Evolutionary conservation across 768 basidiomycete species (phyloP).

Genomic region (Suillus americanus): DNA sequence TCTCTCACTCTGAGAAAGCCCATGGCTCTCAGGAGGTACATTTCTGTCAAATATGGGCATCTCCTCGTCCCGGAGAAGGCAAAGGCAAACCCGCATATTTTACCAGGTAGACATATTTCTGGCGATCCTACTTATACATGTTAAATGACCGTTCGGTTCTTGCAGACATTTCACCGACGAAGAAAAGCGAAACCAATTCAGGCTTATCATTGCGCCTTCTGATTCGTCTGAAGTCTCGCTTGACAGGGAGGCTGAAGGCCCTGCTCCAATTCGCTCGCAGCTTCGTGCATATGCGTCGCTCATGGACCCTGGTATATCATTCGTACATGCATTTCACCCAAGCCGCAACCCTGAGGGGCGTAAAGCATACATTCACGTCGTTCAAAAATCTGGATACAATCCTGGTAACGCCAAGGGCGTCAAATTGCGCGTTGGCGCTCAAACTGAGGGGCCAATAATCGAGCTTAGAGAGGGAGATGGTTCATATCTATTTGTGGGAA

Average conservation of each 20-base stretch:
- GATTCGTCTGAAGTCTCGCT: slow-evolving; percentile 54
- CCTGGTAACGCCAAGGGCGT: slow-evolving; percentile 55
- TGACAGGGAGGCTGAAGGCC: slow-evolving; percentile 68
- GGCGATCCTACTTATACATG: neutral
- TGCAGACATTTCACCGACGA: slow-evolving; percentile 72
- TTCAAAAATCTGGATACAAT: slow-evolving; percentile 85
- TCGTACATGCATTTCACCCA: slow-evolving; percentile 49
- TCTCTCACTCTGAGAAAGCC: slow-evolving; percentile 74
- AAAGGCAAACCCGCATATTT: slow-evolving; percentile 68
- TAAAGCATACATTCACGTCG: slow-evolving; percentile 82
- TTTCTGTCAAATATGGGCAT: slow-evolving; percentile 73
- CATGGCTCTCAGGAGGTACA: slow-evolving; percentile 49
- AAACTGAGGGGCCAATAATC: slow-evolving; percentile 39
- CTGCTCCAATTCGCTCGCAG: slow-evolving; percentile 75
- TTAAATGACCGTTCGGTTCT: neutral
- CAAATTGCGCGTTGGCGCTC: slow-evolving; percentile 49
- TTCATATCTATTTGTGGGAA: slow-evolving; percentile 61
- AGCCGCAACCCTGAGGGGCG: slow-evolving; percentile 33
- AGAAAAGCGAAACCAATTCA: slow-evolving; percentile 76
- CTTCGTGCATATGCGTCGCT: slow-evolving; percentile 76
- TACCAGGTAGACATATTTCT: slow-evolving; percentile 54
- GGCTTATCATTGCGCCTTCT: slow-evolving; percentile 74
- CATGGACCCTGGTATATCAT: slow-evolving; percentile 52
- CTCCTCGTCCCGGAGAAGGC: slow-evolving; percentile 38
- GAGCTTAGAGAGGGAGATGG: slow-evolving; percentile 87